Evolutionary conservation across 2,329 filamentous ascomycete genomes (phyloP).

Genomic region (Botryosphaeria dothidea): DNA sequence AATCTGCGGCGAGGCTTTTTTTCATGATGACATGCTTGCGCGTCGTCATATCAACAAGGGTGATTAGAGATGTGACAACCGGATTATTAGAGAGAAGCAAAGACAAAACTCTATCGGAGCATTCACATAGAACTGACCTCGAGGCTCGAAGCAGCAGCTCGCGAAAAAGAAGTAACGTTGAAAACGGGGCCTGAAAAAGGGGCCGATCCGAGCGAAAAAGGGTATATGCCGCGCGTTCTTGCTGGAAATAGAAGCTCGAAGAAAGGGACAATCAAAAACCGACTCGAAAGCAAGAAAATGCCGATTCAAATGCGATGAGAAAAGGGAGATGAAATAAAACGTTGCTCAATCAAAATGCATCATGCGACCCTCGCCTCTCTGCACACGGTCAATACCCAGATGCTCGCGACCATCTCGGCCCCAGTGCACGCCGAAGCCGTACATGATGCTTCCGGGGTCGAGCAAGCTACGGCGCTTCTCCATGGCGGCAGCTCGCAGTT

Average conservation of each 20-base stretch:
- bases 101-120: too few species aligned
- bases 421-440: constrained; percentile 59
- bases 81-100: neutral
- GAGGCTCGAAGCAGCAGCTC: too few species aligned
- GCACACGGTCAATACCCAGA: constrained; percentile 57
- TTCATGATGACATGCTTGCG: too few species aligned
- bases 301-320: neutral
- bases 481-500: constrained; percentile 10
- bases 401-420: constrained; percentile 62
- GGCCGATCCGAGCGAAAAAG: neutral
- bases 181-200: neutral
- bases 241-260: too few species aligned
- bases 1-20: neutral
- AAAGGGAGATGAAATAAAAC: neutral
- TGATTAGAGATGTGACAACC: too few species aligned
- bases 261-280: neutral
- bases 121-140: too few species aligned
- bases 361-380: constrained; percentile 33
- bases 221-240: constrained; percentile 6
- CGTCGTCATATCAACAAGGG: too few species aligned
- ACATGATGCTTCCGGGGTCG: constrained; percentile 42
- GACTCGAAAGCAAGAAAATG: neutral
- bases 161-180: neutral
- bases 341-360: constrained; percentile 17
- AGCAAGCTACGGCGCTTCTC: constrained; percentile 28